Base-by-base conservation (phyloP, 257 asterid genomes). In the Buddleja alternifolia region DNA sequence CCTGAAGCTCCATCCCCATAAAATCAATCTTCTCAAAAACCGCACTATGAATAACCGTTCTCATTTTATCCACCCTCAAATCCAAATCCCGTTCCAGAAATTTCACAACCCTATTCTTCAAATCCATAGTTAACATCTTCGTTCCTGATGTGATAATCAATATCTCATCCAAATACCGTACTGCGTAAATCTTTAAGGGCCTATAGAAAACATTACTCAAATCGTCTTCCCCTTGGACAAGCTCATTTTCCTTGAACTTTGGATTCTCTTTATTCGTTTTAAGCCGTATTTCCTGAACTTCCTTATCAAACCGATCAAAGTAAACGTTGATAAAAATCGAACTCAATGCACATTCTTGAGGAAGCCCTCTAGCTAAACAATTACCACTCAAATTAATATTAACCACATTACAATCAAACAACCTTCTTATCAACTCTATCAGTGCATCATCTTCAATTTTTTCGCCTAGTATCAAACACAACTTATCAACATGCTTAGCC, bases 1-100 rank as follows among this genome's bases (percentile, higher is more conserved):
- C 96, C 82, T 70, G 96, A 83, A 93, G 95, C 83, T 90, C 97
- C 99, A 93, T 88, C 6, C 97, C 97, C 81, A 88, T 70, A 76
- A 93, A 93, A 4, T 78, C 88, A 21, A 93, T 88, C 87, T 90
- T 93, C 71, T 90, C 97, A 52, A 90, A 85, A 69, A 85, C 86
- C 0, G 96, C 88, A 23, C 97, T 93, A 57, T 89, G 99, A 71
- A 93, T 85, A 40, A 78, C 94, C 0, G 96, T 90, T 39, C 44
- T 70, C 61, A 39, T 58, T 73, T 45, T 80, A 80, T 90, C 94
- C 72, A 88, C 86, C 65, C 73, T 75, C 77, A 90, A 77, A 60
- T 76, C 85, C 88, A 90, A 60, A 57, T 76, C 67, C 23, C 65
- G 71, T 60, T 83, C 93, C 61, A 90, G 69, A 69, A 70, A 81